phyloP scores from a whole-genome alignment of 495 filamentous ascomycete genomes.

The Neurospora sp. region DNA sequence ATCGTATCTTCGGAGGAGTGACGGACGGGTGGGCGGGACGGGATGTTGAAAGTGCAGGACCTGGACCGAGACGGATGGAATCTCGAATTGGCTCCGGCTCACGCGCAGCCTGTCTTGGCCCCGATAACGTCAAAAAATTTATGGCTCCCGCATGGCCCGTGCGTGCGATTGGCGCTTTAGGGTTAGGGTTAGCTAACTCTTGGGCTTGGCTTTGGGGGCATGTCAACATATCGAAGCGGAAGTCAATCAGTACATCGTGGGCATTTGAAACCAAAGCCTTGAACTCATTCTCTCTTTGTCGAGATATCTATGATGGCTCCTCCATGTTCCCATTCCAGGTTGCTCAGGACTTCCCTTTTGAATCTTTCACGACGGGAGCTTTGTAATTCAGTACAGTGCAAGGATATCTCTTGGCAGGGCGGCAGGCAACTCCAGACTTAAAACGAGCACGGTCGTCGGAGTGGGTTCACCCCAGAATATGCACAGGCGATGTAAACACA shows the following conservation, averaged over 20 bases:
- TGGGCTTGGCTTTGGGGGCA: not conserved
- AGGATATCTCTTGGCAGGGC: not conserved
- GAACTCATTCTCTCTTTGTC: not conserved
- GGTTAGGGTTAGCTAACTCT: not conserved
- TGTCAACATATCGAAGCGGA: not conserved
- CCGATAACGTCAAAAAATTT: conserved; percentile 23
- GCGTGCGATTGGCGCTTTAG: not conserved
- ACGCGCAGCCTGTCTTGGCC: not conserved
- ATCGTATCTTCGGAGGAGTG: conserved; percentile 3
- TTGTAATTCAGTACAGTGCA: not conserved
- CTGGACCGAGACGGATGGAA: not conserved
- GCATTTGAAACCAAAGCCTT: not conserved
- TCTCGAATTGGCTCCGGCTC: conserved; percentile 8
- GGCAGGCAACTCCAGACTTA: not conserved
- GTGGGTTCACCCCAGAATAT: not conserved
- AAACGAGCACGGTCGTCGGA: not conserved
- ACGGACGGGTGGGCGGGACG: conserved; percentile 1
- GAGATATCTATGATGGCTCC: not conserved
- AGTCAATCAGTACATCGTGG: not conserved
- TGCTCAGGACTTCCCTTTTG: not conserved
- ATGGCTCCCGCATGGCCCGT: conserved; percentile 6
- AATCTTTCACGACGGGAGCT: not conserved
- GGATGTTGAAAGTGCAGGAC: not conserved
- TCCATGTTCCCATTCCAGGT: not conserved
- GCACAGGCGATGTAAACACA: not conserved